Evolutionary conservation across 495 filamentous ascomycete species (phyloP), one percentile per base, ranked within the genome.

Genomic region (Patellaria atrata): DNA sequence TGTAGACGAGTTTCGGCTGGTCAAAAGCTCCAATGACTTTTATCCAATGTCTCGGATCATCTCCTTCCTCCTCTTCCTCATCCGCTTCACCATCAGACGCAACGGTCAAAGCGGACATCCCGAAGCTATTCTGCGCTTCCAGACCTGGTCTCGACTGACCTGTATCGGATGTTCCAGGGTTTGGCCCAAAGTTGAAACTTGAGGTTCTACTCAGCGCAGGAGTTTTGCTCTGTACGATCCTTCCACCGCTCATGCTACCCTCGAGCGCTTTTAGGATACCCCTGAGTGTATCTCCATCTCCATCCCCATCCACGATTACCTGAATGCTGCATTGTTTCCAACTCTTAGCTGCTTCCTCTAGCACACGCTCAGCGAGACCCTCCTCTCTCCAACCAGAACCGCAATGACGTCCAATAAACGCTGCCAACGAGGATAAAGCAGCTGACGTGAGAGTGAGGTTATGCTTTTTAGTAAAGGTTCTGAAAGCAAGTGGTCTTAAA

Each of bases 401-500:
- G 52, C 89, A 97, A 54, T 93, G 77, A 32, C 77, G 79, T 9
- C 89, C 89, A 23, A 96, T 78, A 50, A 96, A 96, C 0, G 70
- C 67, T 9, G 91, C 85, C 15, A 97, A 63, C 7, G 76, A 70
- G 54, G 84, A 73, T 1, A 97, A 65, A 0, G 89, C 82, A 6
- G 84, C 69, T 0, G 87, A 87, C 3, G 82, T 93, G 24, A 97
- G 75, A 0, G 85, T 96, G 23, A 97, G 65, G 53, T 86, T 87
- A 57, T 97, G 83, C 49, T 97, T 97, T 59, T 94, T 92, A 5
- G 89, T 97, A 45, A 97, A 91, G 0, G 82, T 87, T 24, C 89
- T 78, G 54, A 97, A 96, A 25, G 89, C 89, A 22, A 94, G 64
- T 4, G 89, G 91, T 44, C 89, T 72, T 22, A 97, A 65, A 0